Conservation (phyloP, 139 green algal species). For the Chlamydomonas eustigma region DNA sequence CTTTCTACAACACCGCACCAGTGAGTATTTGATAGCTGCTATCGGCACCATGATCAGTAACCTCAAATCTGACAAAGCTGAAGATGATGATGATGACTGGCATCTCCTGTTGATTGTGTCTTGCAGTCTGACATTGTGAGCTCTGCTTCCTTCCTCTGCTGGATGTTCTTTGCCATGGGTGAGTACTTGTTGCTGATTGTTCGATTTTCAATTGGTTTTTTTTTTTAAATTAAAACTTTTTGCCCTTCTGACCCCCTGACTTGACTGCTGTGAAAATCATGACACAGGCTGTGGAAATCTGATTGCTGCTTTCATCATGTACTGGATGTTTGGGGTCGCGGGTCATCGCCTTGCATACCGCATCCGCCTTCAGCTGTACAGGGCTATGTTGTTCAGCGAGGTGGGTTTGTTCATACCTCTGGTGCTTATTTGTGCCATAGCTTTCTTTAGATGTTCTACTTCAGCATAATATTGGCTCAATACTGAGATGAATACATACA, state of each 20-base stretch:
- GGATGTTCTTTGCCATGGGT: conserved; percentile 9
- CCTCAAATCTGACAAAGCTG: too few relatives aligned
- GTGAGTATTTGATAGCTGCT: neutral
- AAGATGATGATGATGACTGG: too few relatives aligned
- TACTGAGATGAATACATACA: too few relatives aligned
- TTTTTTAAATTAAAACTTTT: too few relatives aligned
- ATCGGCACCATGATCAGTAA: neutral
- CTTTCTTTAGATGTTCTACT: too few relatives aligned
- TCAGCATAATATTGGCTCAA: too few relatives aligned
- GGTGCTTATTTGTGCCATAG: too few relatives aligned
- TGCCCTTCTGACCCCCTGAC: too few relatives aligned
- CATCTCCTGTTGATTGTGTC: too few relatives aligned
- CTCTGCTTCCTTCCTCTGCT: conserved; percentile 7
- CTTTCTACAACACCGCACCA: conserved; percentile 7
- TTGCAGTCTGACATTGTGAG: conserved; percentile 2
- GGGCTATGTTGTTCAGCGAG: neutral
- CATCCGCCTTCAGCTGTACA: neutral
- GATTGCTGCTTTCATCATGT: neutral
- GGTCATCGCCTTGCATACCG: conserved; percentile 40
- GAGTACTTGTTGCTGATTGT: too few relatives aligned
- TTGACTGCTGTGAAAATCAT: too few relatives aligned
- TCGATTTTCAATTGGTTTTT: too few relatives aligned
- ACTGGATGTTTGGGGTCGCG: conserved; percentile 44
- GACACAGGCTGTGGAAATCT: conserved; percentile 3
- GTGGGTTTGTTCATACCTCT: neutral